Base-by-base conservation (phyloP, 139 green algal species). In the Asterochloris erici region DNA sequence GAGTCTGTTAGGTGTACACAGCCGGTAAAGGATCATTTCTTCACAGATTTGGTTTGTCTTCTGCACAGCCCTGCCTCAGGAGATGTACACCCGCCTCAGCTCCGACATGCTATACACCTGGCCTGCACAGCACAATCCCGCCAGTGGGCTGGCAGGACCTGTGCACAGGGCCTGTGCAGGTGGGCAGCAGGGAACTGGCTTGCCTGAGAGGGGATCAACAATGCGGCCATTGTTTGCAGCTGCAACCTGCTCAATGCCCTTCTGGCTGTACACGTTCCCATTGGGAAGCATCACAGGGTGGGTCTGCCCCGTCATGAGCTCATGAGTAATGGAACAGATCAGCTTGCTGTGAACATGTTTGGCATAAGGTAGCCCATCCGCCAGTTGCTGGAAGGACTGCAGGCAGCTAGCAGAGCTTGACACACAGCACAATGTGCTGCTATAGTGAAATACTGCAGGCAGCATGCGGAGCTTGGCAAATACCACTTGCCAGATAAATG, bases 221-320 rank as follows among this genome's bases (percentile, higher is more conserved):
- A 63, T 71, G 64, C 61, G 27, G 29, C 54, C 64, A 74, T 69
- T 62, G 47, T 85, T 71, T 28, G 68, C 26, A 14, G 64, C 23
- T 21, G 77, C 66, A 19, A 80, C 23, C 26, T 77, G 66, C 47
- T 81, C n/a, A 4, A 84, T 23, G 28, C 74, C 85, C n/a, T 68
- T 77, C 23, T 86, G 27, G 47, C 73, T 81, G 78, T 84, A 88
- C 28, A 88, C 78, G 23, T 71, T 29, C 26, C 84, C 84, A 28
- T 75, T 82, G 21, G 84, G 79, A 38, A 84, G 64, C 82, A 95
- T 94, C 82, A 98, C 88, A 11, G 96, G 95, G 27, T 95, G 95
- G 86, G 99, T 99, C 78, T 96, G 87, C 81, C 97, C 96, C 24
- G 91, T 92, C 94, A 99, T 99, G 27, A 96, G 60, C 64, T 93